phyloP scores from a whole-genome alignment of 148 eudicot genomes.

The Rhododendron griersonianum region DNA sequence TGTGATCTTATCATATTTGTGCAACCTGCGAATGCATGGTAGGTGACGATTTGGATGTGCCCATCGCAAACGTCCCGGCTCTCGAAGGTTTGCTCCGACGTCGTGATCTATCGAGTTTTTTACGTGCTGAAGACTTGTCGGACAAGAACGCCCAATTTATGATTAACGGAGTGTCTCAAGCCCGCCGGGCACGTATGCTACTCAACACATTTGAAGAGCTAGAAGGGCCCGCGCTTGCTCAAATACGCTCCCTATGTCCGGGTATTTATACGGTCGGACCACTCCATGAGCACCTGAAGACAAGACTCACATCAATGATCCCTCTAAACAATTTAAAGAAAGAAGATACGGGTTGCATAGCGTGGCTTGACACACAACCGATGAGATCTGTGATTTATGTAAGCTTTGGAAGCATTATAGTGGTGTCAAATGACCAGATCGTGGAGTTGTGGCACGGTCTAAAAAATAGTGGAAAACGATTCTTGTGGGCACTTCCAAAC shows the following conservation, averaged over 20 bases:
- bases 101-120: background rate
- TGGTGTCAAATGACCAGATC: background rate
- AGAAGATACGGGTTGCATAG: background rate
- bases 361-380: background rate
- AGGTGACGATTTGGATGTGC: background rate
- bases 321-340: background rate
- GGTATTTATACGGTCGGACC: too few species aligned
- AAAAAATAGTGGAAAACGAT: background rate
- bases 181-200: background rate
- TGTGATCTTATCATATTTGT: too few species aligned
- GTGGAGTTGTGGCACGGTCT: background rate
- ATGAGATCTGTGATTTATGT: background rate
- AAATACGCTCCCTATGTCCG: too few species aligned
- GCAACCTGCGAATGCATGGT: too few species aligned
- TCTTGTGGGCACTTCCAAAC: background rate
- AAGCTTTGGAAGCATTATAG: background rate
- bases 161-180: background rate
- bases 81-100: background rate
- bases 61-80: background rate
- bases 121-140: background rate
- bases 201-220: background rate
- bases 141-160: background rate
- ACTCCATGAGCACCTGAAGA: too few species aligned
- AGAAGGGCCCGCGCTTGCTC: too few species aligned
- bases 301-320: too few species aligned